Evolutionary conservation across 129 eudicot genomes (phyloP).

Genomic region (Chrysanthemum lavandulifolium): DNA sequence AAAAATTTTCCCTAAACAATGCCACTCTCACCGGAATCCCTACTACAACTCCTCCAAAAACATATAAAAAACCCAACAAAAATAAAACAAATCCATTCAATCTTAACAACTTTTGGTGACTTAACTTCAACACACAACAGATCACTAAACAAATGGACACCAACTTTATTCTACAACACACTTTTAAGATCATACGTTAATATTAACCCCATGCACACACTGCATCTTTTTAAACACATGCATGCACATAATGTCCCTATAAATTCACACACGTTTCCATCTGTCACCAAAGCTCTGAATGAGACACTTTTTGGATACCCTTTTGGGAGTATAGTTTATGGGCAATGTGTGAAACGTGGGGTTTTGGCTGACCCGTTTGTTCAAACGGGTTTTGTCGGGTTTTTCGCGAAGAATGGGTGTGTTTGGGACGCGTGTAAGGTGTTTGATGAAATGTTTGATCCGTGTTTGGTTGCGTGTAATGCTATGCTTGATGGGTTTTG

Average conservation of each 20-base stretch:
- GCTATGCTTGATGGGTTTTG: conserved; percentile 79
- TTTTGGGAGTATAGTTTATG: too few relatives aligned
- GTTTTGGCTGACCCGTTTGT: conserved; percentile 56
- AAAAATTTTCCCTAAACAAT: not conserved
- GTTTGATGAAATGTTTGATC: conserved; percentile 67
- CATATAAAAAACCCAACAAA: conserved; percentile 28
- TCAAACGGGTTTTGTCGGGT: conserved; percentile 46
- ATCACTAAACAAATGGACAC: conserved; percentile 40
- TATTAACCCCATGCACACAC: conserved; percentile 39
- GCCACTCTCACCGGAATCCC: conserved; percentile 40
- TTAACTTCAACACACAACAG: conserved; percentile 27
- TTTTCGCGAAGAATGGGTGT: conserved; percentile 39
- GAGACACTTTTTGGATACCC: too few relatives aligned
- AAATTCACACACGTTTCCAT: conserved; percentile 68
- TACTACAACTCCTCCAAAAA: conserved; percentile 64
- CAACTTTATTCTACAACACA: conserved; percentile 64
- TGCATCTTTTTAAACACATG: conserved; percentile 62
- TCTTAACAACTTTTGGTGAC: conserved; percentile 50
- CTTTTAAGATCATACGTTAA: conserved; percentile 69
- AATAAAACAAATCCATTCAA: conserved; percentile 66
- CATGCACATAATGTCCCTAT: conserved; percentile 50
- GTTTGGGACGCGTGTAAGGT: conserved; percentile 44
- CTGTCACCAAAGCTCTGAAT: conserved; percentile 50
- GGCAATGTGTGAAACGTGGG: conserved; percentile 61
- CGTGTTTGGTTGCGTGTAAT: conserved; percentile 61